Conservation (phyloP, 192 early-diverging fungal species). For the Mortierella hygrophila region DNA sequence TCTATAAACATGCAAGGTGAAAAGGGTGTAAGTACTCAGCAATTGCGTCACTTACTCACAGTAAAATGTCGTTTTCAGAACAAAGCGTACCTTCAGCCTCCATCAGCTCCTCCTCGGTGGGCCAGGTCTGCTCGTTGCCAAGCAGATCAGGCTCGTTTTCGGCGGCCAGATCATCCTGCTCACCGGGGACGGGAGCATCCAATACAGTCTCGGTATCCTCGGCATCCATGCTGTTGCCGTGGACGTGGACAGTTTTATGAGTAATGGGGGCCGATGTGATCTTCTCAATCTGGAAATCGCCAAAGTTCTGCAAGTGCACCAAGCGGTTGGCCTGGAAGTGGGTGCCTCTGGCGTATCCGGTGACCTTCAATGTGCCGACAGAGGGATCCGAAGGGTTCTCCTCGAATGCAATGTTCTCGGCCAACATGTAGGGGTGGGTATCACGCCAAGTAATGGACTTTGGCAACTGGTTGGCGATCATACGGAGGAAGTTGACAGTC, state of each 20-base stretch:
- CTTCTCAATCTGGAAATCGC: slow-evolving; percentile 92
- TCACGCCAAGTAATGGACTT: slow-evolving; percentile 90
- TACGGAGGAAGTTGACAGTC: slow-evolving; percentile 75
- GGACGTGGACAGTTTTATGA: slow-evolving; percentile 39
- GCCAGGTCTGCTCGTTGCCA: slow-evolving; percentile 98
- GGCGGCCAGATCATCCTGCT: slow-evolving; percentile 84
- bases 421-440: slow-evolving; percentile 87
- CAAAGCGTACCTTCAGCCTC: slow-evolving; percentile 73
- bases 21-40: not conserved
- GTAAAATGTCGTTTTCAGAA: not conserved
- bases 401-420: slow-evolving; percentile 81
- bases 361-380: slow-evolving; percentile 79
- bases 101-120: slow-evolving; percentile 93
- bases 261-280: slow-evolving; percentile 55
- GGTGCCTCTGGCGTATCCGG: slow-evolving; percentile 88
- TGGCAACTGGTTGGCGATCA: slow-evolving; percentile 83
- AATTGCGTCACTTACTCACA: not conserved
- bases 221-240: slow-evolving; percentile 58
- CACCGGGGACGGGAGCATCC: slow-evolving; percentile 75
- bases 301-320: slow-evolving; percentile 92
- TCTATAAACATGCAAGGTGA: slow-evolving; percentile 22
- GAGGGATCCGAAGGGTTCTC: slow-evolving; percentile 63
- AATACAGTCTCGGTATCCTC: slow-evolving; percentile 66
- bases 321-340: slow-evolving; percentile 92
- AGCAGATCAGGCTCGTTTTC: slow-evolving; percentile 92